phyloP scores from a whole-genome alignment of 768 basidiomycete species.

The Crassisporium funariophilum region DNA sequence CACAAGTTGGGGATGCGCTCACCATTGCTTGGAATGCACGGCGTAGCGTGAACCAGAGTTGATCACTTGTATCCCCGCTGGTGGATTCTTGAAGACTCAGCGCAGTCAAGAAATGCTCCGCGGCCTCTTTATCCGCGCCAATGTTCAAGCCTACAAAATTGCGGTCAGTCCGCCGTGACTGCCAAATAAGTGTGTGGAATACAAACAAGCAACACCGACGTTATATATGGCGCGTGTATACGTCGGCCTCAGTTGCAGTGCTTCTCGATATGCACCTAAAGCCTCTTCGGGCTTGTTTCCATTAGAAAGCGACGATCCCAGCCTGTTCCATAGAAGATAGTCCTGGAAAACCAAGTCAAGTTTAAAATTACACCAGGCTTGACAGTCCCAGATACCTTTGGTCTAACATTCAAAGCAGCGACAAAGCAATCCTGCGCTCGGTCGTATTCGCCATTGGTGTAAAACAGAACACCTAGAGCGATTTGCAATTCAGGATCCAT shows the following conservation, averaged over 20 bases:
- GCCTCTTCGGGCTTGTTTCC: slow-evolving; percentile 95
- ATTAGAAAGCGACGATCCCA: slow-evolving; percentile 94
- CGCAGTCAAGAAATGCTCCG: slow-evolving; percentile 92
- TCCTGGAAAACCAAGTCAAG: slow-evolving; percentile 51
- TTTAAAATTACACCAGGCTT: no score
- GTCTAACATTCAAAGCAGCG: slow-evolving; percentile 77
- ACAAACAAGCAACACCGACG: slow-evolving; percentile 94
- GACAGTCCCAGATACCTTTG: no score
- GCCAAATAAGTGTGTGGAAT: not conserved
- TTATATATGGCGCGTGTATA: slow-evolving; percentile 98
- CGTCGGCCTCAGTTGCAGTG: slow-evolving; percentile 86
- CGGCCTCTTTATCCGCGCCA: slow-evolving; percentile 92
- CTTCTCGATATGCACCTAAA: slow-evolving; percentile 85
- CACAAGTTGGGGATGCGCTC: slow-evolving; percentile 18
- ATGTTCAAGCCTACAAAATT: slow-evolving; percentile 81
- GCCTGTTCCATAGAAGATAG: slow-evolving; percentile 93
- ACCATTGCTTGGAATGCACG: slow-evolving; percentile 85
- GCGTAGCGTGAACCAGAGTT: slow-evolving; percentile 89
- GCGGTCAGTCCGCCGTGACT: slow-evolving; percentile 10
- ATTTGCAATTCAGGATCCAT: slow-evolving; percentile 92
- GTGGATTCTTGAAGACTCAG: slow-evolving; percentile 75
- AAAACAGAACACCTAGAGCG: slow-evolving; percentile 90
- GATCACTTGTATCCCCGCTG: slow-evolving; percentile 72
- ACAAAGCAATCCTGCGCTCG: slow-evolving; percentile 95
- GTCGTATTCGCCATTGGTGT: slow-evolving; percentile 84